These are phyloP conservation scores for Ogataea ramenticola DNA, from an alignment of 805 yeast species.

Conservation along the genomic window DNA sequence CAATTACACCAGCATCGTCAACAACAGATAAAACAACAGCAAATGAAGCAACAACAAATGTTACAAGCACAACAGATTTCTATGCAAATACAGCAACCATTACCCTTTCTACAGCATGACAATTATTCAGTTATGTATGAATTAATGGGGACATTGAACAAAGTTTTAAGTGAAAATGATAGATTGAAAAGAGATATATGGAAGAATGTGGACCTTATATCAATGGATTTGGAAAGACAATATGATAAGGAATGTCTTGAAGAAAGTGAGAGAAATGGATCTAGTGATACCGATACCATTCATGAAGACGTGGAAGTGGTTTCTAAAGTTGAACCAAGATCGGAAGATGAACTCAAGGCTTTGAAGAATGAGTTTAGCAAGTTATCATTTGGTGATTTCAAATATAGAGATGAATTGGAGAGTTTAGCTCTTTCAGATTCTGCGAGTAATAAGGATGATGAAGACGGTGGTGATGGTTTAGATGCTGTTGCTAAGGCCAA, in stretches of 20 bases:
- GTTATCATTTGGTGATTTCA: background rate
- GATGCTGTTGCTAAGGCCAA: background rate
- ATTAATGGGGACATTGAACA: conserved; percentile 16
- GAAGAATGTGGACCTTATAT: conserved; percentile 15
- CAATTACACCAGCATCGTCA: background rate
- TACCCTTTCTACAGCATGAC: conserved; percentile 11
- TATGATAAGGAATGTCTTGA: conserved; percentile 2
- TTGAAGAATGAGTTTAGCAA: background rate
- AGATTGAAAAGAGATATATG: conserved; percentile 19
- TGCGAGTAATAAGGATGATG: background rate
- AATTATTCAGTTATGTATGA: conserved; percentile 12
- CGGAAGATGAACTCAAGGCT: conserved; percentile 1
- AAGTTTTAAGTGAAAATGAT: conserved; percentile 12
- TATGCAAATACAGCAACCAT: conserved; percentile 3
- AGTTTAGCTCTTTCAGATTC: background rate
- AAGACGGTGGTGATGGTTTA: background rate
- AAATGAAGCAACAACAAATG: conserved; percentile 1
- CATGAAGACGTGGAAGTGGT: background rate
- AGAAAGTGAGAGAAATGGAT: background rate
- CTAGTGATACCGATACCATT: background rate
- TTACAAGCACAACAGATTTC: background rate
- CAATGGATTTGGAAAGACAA: conserved; percentile 4
- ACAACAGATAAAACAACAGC: background rate
- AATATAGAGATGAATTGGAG: conserved; percentile 2
- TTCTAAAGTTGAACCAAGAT: background rate